Conservation (phyloP, 768 basidiomycete genomes). For the Leccinum boreale region DNA sequence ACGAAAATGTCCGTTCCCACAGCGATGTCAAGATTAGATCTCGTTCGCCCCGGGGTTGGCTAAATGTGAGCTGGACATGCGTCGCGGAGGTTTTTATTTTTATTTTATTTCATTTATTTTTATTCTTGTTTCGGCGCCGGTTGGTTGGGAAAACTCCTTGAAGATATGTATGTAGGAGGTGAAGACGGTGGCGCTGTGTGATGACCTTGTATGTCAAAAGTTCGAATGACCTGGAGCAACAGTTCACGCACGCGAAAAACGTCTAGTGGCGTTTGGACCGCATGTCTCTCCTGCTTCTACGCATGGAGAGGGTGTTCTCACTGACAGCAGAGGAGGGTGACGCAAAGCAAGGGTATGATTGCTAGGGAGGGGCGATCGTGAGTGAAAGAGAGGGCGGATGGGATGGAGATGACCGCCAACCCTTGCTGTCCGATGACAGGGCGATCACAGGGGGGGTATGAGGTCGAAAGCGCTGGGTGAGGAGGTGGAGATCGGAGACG, state of each 20-base stretch:
- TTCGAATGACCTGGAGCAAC: slow-evolving; percentile 11
- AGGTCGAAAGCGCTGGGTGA: neutral
- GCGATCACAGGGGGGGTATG: neutral
- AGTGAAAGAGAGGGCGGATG: neutral
- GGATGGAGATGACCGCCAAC: neutral
- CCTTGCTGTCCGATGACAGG: neutral
- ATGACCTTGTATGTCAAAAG: slow-evolving; percentile 1
- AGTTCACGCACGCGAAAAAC: slow-evolving; percentile 27
- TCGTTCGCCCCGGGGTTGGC: slow-evolving; percentile 2
- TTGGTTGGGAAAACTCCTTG: slow-evolving; percentile 6
- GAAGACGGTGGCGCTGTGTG: slow-evolving; percentile 2
- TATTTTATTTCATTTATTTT: neutral
- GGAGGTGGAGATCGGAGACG: slow-evolving; percentile 1
- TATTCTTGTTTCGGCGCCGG: slow-evolving; percentile 5
- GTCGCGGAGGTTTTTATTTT: neutral
- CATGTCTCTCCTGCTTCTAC: slow-evolving; percentile 13
- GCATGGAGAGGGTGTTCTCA: slow-evolving; percentile 4
- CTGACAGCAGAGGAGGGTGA: neutral
- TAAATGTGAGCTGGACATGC: neutral
- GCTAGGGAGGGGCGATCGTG: neutral
- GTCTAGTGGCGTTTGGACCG: slow-evolving; percentile 27
- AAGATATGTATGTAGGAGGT: neutral
- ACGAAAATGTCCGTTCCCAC: slow-evolving; percentile 27
- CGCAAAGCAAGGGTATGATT: neutral
- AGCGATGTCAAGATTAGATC: slow-evolving; percentile 27